Evolutionary conservation across 768 basidiomycete species (phyloP), one percentile per base, ranked within the genome.

Genomic region (Multifurca ochricompacta): DNA sequence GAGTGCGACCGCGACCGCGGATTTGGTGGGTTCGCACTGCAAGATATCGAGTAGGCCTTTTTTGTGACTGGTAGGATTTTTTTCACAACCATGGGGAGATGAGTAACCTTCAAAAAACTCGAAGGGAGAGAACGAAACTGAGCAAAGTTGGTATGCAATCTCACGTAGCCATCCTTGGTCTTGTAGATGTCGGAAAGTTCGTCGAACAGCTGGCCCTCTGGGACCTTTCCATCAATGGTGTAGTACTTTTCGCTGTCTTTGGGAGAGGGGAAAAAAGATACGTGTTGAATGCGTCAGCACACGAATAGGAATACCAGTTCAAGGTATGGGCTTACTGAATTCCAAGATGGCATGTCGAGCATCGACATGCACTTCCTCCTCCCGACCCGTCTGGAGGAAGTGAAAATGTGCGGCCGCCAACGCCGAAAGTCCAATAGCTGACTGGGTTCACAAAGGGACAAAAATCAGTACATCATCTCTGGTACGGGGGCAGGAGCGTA

Each of bases 81-180:
- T 16, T 1, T 3, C 30, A 32, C 19, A n/a, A n/a, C n/a, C n/a
- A n/a, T n/a, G n/a, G 6, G 1, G n/a, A 18, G 19, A 21, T 35
- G 19, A 27, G 8, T 36, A 25, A 57, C 40, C 31, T 30, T 41
- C 32, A 18, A 8, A 16, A 19, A 21, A n/a, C n/a, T 43, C 36
- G 45, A 4, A 45, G 27, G 28, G 51, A 35, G 16, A 37, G 39
- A 28, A 18, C 14, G 23, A 65, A 54, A 80, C 81, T 83, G 82
- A 34, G 81, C 77, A 62, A 83, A 83, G 51, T 83, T 83, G 18
- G 81, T 81, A 56, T 83, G 82, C 10, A 81, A 73, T 27, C 81
- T 71, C 14, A 83, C 75, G 58, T 68, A 77, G 40, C 72, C 66
- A 54, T 79, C 75, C 53, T 73, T 76, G n/a, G 81, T 81, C 34